These are phyloP conservation scores for Paecilomyces variotii DNA, from an alignment of 2,329 filamentous ascomycete species.

Conservation along the genomic window DNA sequence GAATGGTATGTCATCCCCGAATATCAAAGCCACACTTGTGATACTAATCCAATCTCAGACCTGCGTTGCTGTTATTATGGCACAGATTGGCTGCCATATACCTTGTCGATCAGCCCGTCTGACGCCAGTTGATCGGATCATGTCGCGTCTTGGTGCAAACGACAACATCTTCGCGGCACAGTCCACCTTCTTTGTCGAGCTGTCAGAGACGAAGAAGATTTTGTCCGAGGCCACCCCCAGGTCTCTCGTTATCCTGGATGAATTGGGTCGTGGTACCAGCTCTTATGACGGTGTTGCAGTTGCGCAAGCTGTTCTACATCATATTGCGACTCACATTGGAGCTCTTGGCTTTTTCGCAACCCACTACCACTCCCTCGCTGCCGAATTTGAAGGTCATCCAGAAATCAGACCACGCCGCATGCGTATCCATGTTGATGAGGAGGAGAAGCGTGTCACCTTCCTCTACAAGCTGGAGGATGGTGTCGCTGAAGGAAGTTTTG, in stretches of 20 bases:
- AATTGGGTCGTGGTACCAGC: conserved; percentile 87
- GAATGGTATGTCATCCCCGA: conserved; percentile 60
- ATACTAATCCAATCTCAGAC: conserved; percentile 48
- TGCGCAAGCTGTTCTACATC: conserved; percentile 93
- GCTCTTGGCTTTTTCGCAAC: conserved; percentile 96
- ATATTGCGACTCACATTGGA: conserved; percentile 85
- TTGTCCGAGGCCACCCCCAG: conserved; percentile 86
- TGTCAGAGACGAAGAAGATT: conserved; percentile 97
- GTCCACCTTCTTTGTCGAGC: conserved; percentile 95
- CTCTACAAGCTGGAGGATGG: conserved; percentile 89
- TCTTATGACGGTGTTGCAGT: conserved; percentile 96
- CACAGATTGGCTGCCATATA: conserved; percentile 89
- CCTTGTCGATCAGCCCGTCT: conserved; percentile 74
- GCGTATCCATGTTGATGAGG: conserved; percentile 89
- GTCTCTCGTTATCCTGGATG: conserved; percentile 92
- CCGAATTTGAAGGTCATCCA: conserved; percentile 82
- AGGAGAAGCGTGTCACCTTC: conserved; percentile 82
- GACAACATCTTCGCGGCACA: conserved; percentile 99
- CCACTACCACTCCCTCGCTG: conserved; percentile 89
- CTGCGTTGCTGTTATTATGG: conserved; percentile 93
- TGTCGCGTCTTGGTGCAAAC: conserved; percentile 94
- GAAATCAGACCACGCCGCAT: conserved; percentile 82
- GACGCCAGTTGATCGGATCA: conserved; percentile 92
- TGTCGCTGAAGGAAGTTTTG: conserved; percentile 92
- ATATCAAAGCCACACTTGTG: background rate